A percentile compares a stretch with the other conserved stretches of the same genome.
phyloP scores from a whole-genome alignment of 2,329 filamentous ascomycete genomes.

The Colletotrichum navitas region DNA sequence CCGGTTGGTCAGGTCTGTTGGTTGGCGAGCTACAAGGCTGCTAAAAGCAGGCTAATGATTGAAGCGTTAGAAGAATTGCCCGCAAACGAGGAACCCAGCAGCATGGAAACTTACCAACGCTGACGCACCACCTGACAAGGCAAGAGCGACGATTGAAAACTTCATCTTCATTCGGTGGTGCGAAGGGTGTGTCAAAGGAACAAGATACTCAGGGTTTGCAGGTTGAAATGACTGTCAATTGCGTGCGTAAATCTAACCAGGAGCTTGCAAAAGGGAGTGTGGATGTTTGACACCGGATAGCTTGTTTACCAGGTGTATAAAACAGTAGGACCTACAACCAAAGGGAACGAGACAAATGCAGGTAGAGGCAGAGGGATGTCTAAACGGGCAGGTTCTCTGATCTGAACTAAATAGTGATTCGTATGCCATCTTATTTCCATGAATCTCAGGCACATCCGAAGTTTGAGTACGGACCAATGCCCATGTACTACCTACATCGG shows the following conservation, averaged over 20 bases:
- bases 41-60: conserved; percentile 14
- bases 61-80: not conserved
- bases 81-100: not conserved
- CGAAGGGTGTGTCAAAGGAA: not conserved
- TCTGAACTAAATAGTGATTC: conserved; percentile 39
- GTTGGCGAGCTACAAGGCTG: conserved; percentile 10
- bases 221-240: conserved; percentile 33
- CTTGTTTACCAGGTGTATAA: conserved; percentile 26
- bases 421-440: conserved; percentile 37
- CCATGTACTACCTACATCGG: conserved; percentile 33
- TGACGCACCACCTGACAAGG: conserved; percentile 31
- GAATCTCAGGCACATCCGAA: conserved; percentile 33
- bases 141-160: conserved; percentile 30
- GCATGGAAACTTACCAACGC: conserved; percentile 27
- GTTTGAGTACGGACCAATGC: conserved; percentile 34
- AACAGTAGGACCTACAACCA: conserved; percentile 17
- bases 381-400: conserved; percentile 30
- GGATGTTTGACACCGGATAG: conserved; percentile 26
- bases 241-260: conserved; percentile 10
- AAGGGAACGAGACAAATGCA: conserved; percentile 30
- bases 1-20: conserved; percentile 13
- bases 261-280: conserved; percentile 35
- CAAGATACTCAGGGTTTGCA: conserved; percentile 4
- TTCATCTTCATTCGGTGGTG: conserved; percentile 20
- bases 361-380: conserved; percentile 17